Percentiles rank a stretch among this genome's conserved stretches.
phyloP scores from a whole-genome alignment of 2,329 filamentous ascomycete genomes.

The Botryosphaeria dothidea region DNA sequence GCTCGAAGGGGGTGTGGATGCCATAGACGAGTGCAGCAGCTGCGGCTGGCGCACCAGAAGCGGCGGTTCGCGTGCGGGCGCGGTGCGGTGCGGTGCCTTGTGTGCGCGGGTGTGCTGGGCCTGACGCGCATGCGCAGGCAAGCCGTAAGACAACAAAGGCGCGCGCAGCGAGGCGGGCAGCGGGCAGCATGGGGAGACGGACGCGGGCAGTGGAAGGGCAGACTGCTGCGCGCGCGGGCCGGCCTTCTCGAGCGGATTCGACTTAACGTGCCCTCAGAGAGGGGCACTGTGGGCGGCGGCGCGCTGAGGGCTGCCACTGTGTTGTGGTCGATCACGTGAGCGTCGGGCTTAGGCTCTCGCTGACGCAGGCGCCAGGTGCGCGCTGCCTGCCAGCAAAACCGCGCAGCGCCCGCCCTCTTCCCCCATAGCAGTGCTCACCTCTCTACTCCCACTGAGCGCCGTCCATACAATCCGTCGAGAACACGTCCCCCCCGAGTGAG shows the following conservation, averaged over 20 bases:
- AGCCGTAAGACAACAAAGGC: background rate
- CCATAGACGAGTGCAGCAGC: background rate
- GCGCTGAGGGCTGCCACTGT: background rate
- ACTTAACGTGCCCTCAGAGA: background rate
- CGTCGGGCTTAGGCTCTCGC: constrained; percentile 5
- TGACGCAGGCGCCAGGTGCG: constrained; percentile 3
- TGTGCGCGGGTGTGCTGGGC: background rate
- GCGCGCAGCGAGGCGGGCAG: constrained; percentile 3
- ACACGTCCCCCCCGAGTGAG: constrained; percentile 19
- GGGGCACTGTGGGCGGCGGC: background rate
- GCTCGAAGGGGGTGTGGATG: constrained; percentile 2
- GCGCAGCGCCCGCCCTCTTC: background rate
- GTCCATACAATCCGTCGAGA: constrained; percentile 15
- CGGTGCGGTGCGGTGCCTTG: constrained; percentile 12
- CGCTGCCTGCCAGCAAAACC: constrained; percentile 11
- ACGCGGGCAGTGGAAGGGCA: background rate
- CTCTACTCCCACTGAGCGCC: constrained; percentile 10
- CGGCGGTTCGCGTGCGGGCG: background rate
- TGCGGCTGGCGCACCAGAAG: background rate
- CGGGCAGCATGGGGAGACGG: background rate
- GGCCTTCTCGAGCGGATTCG: constrained; percentile 12
- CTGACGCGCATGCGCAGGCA: background rate
- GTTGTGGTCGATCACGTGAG: constrained; percentile 6
- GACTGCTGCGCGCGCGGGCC: too few relatives aligned
- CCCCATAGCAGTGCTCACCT: background rate